Conservation (phyloP, 1,284 basidiomycete species). For the Moesziomyces globuligerus region DNA sequence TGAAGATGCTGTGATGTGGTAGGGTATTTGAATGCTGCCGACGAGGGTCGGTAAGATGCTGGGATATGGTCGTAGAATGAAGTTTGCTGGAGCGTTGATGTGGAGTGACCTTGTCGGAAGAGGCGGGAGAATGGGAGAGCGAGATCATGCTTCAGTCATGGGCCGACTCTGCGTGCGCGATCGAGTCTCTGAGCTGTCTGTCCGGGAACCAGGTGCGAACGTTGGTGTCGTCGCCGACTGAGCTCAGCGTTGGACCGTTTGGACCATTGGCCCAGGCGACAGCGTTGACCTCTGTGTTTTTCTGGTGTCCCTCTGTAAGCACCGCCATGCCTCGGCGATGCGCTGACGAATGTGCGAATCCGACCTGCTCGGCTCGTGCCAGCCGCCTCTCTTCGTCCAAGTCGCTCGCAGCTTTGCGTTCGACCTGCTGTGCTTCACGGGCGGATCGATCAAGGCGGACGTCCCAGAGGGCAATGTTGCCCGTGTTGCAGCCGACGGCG, state of each 20-base stretch:
- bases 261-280: constrained; percentile 59
- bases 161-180: constrained; percentile 1
- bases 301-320: constrained; percentile 21
- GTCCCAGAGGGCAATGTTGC: constrained; percentile 63
- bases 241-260: constrained; percentile 55
- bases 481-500: constrained; percentile 63
- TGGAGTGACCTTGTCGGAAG: too few relatives aligned
- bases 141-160: constrained; percentile 7
- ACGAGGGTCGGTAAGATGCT: neutral
- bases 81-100: neutral
- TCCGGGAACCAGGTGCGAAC: constrained; percentile 68
- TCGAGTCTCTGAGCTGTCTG: constrained; percentile 56
- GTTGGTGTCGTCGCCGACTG: constrained; percentile 59
- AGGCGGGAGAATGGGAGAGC: too few relatives aligned
- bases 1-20: neutral
- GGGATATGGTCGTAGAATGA: neutral
- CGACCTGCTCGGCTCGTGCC: constrained; percentile 18
- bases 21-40: neutral
- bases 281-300: constrained; percentile 61
- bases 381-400: constrained; percentile 21
- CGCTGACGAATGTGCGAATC: constrained; percentile 15
- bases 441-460: constrained; percentile 1
- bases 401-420: constrained; percentile 7
- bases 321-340: constrained; percentile 23
- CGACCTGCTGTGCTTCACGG: neutral